These are phyloP conservation scores for Metschnikowia proteae DNA, from an alignment of 805 yeast species.

Conservation along the genomic window DNA sequence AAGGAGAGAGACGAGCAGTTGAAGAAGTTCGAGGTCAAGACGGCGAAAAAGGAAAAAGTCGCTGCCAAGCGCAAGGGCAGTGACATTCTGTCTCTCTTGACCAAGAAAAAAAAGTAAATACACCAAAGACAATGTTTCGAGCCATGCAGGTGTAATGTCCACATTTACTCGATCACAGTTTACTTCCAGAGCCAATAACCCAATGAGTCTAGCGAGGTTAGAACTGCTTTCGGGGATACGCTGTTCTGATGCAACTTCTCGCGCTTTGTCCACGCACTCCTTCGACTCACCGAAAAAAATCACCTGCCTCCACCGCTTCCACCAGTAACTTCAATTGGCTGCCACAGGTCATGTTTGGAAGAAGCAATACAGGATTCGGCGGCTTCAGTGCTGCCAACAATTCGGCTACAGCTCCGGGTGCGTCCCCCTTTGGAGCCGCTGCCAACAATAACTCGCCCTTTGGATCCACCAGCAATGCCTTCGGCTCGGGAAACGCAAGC, in stretches of 20 bases:
- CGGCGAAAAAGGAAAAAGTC: constrained; percentile 26
- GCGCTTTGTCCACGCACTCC: background rate
- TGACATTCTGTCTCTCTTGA: constrained; percentile 20
- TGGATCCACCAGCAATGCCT: constrained; percentile 13
- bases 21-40: constrained; percentile 59
- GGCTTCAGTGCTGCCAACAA: constrained; percentile 36
- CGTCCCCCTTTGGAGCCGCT: constrained; percentile 15
- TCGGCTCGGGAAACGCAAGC: constrained; percentile 19
- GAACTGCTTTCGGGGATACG: too few species aligned
- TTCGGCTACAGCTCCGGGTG: constrained; percentile 5
- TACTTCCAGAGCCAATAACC: too few species aligned
- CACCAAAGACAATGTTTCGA: too few species aligned
- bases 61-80: constrained; percentile 14
- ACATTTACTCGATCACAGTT: too few species aligned
- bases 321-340: background rate
- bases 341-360: constrained; percentile 42
- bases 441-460: constrained; percentile 17
- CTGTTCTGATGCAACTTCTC: too few species aligned
- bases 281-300: constrained; percentile 2
- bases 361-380: constrained; percentile 50
- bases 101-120: constrained; percentile 16
- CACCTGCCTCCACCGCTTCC: background rate
- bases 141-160: too few species aligned
- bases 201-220: too few species aligned
- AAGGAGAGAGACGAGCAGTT: constrained; percentile 67